Percentiles rank a stretch among this genome's conserved stretches.
Conservation (phyloP, 805 yeast genomes). For the Wickerhamomyces kurtzmanii region DNA sequence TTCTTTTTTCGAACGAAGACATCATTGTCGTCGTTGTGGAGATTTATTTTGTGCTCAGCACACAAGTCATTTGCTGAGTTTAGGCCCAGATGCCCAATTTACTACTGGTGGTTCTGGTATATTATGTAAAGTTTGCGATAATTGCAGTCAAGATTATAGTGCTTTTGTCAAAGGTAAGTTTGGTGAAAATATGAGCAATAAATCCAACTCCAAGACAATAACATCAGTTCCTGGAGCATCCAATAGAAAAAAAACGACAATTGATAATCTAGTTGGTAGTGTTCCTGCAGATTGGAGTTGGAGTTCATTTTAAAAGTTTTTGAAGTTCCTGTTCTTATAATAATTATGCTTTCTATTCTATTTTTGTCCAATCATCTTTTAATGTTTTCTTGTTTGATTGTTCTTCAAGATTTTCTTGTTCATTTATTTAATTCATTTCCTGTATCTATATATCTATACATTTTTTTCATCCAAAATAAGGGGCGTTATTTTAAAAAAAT, state of each 20-base stretch:
- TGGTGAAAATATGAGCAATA: constrained; percentile 5
- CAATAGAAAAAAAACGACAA: constrained; percentile 7
- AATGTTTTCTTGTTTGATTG: constrained; percentile 1
- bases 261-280: constrained; percentile 27
- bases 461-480: not conserved
- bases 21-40: constrained; percentile 83
- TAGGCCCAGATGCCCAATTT: constrained; percentile 50
- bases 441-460: not conserved
- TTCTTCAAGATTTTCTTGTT: constrained; percentile 1
- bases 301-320: constrained; percentile 59
- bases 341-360: constrained; percentile 1
- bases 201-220: constrained; percentile 1
- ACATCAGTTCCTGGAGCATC: too few relatives aligned
- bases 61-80: constrained; percentile 43
- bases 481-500: too few relatives aligned
- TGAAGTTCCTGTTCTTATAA: too few relatives aligned
- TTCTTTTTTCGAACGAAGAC: constrained; percentile 70
- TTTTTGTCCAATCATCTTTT: constrained; percentile 1
- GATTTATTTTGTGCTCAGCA: constrained; percentile 70
- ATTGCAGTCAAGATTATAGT: constrained; percentile 55
- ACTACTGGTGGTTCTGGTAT: constrained; percentile 61
- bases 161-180: constrained; percentile 25
- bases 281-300: constrained; percentile 77
- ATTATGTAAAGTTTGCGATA: constrained; percentile 60
- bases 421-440: constrained; percentile 2